These are phyloP conservation scores for Atalantia buxifolia DNA, from an alignment of 345 rosid species.

Conservation along the genomic window DNA sequence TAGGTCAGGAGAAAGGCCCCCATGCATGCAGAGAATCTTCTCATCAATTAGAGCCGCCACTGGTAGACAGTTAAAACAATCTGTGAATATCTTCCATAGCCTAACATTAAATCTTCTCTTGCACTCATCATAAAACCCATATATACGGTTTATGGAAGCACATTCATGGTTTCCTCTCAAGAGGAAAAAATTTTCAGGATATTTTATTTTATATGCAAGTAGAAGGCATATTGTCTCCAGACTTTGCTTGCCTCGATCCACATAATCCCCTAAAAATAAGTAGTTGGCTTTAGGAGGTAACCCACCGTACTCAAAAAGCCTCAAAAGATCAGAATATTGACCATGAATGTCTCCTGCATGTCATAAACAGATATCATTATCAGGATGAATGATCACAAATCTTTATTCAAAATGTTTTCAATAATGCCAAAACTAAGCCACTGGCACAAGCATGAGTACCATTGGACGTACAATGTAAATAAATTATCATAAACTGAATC, in stretches of 20 bases:
- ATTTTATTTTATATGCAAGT: conserved; percentile 64
- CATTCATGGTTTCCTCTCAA: conserved; percentile 74
- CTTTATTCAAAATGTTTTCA: neutral
- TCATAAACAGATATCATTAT: conserved; percentile 16
- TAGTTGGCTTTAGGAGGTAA: conserved; percentile 76
- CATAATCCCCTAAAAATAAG: conserved; percentile 82
- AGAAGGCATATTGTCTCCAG: conserved; percentile 74
- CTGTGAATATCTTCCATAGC: conserved; percentile 67
- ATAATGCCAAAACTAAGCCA: neutral
- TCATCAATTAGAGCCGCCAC: conserved; percentile 74
- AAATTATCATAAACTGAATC: neutral
- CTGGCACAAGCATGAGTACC: neutral
- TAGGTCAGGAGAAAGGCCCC: conserved; percentile 83
- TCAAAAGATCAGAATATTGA: conserved; percentile 78
- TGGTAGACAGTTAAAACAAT: conserved; percentile 64
- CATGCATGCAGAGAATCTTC: conserved; percentile 90
- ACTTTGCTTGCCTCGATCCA: conserved; percentile 86
- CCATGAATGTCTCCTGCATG: conserved; percentile 83
- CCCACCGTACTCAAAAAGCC: conserved; percentile 86
- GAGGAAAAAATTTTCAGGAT: conserved; percentile 62
- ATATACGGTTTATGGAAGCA: conserved; percentile 72
- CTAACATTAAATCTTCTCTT: conserved; percentile 76
- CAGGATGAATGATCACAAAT: neutral
- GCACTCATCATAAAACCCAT: conserved; percentile 74
- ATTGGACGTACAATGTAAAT: neutral